Evolutionary conservation across 345 rosid genomes (phyloP).

Genomic region (Pistacia atlantica): DNA sequence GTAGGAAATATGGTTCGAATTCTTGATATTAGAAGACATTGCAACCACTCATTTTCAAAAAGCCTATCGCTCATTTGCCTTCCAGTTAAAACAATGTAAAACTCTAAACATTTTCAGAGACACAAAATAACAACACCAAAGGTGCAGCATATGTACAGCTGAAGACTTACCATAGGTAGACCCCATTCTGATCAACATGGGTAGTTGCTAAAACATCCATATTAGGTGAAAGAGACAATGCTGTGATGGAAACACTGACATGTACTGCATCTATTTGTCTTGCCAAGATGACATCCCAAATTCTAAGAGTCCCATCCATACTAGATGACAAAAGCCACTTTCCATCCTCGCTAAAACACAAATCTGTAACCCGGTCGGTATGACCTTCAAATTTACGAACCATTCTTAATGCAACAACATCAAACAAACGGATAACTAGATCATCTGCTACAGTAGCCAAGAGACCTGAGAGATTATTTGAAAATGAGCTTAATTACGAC

Average conservation of each 20-base stretch:
- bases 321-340: slow-evolving; percentile 96
- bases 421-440: slow-evolving; percentile 71
- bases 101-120: neutral
- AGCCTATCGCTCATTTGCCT: neutral
- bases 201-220: slow-evolving; percentile 92
- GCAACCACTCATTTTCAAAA: neutral
- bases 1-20: neutral
- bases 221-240: slow-evolving; percentile 91
- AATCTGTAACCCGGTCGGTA: slow-evolving; percentile 79
- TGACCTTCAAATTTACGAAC: slow-evolving; percentile 98
- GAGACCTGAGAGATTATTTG: slow-evolving; percentile 59
- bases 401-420: slow-evolving; percentile 74
- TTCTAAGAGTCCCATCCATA: slow-evolving; percentile 94
- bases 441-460: slow-evolving; percentile 92
- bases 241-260: slow-evolving; percentile 80
- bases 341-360: slow-evolving; percentile 95
- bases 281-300: slow-evolving; percentile 90
- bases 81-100: slow-evolving; percentile 7
- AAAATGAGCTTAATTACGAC: slow-evolving; percentile 14
- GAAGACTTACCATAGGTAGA: slow-evolving; percentile 75
- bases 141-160: neutral
- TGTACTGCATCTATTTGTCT: slow-evolving; percentile 88
- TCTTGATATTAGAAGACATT: too few relatives aligned
- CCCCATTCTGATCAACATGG: slow-evolving; percentile 93
- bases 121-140: slow-evolving; percentile 10